Percentiles rank a stretch among this genome's conserved stretches.
These are phyloP conservation scores for Gypsophila paniculata DNA, from an alignment of 179 eudicot genomes.

Conservation along the genomic window DNA sequence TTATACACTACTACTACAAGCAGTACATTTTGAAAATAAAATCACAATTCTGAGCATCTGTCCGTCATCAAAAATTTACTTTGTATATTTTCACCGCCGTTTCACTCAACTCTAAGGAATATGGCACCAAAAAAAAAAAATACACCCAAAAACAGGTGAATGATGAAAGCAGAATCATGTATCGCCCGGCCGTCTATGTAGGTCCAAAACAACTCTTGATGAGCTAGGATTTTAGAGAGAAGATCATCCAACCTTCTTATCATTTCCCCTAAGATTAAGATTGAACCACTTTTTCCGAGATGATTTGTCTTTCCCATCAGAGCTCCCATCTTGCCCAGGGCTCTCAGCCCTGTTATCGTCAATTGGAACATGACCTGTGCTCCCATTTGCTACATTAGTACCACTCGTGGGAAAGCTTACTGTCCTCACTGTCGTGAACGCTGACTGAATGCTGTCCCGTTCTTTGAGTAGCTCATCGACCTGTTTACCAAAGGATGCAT, in stretches of 20 bases:
- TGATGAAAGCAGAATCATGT: not conserved
- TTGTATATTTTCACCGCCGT: conserved; percentile 8
- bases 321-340: conserved; percentile 73
- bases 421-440: conserved; percentile 60
- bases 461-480: conserved; percentile 92
- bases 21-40: conserved; percentile 5
- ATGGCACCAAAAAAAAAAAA: conserved; percentile 8
- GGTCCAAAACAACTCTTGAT: conserved; percentile 1
- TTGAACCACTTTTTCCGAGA: conserved; percentile 85
- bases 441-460: conserved; percentile 76
- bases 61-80: conserved; percentile 16
- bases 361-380: conserved; percentile 52
- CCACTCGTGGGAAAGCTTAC: conserved; percentile 31
- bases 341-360: conserved; percentile 64
- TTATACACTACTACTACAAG: conserved; percentile 13
- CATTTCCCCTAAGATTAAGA: conserved; percentile 75
- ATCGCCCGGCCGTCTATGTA: conserved; percentile 1
- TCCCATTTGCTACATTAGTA: conserved; percentile 49
- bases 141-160: conserved; percentile 12
- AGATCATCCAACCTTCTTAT: conserved; percentile 48
- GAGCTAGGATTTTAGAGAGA: not conserved
- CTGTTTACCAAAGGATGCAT: conserved; percentile 36
- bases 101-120: not conserved
- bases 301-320: conserved; percentile 79
- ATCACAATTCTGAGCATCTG: conserved; percentile 9